A percentile compares a stretch with the other conserved stretches of the same genome.
phyloP scores from a whole-genome alignment of 768 basidiomycete species.

The Rhodotorula taiwanensis region DNA sequence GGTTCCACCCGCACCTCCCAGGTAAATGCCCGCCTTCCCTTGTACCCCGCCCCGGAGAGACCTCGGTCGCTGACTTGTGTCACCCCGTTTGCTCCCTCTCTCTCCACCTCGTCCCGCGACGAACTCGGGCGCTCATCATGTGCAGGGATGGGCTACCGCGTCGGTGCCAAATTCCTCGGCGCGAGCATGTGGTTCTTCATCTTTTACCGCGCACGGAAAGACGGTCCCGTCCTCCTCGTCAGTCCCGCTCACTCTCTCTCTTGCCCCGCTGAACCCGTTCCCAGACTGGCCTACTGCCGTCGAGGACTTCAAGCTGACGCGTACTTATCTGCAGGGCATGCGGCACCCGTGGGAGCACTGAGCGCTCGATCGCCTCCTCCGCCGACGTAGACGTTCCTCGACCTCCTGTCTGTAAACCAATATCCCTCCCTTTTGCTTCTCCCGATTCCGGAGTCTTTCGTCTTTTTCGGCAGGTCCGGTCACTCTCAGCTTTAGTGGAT shows the following conservation, averaged over 20 bases:
- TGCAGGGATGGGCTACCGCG: slow-evolving; percentile 30
- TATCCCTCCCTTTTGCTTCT: too few species aligned
- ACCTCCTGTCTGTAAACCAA: too few species aligned
- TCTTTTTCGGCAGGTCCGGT: too few species aligned
- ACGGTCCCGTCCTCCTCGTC: slow-evolving; percentile 36
- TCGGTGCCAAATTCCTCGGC: slow-evolving; percentile 36
- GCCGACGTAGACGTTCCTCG: too few species aligned
- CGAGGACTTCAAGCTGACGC: neutral
- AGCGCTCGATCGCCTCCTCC: too few species aligned
- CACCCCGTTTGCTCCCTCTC: neutral
- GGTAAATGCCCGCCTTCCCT: too few species aligned
- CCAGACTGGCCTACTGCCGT: neutral
- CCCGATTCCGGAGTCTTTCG: too few species aligned
- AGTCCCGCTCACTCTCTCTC: neutral
- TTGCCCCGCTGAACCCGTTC: neutral
- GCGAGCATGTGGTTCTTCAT: slow-evolving; percentile 39
- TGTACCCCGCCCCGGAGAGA: too few species aligned
- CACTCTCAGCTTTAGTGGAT: too few species aligned
- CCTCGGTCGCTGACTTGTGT: neutral
- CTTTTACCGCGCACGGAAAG: slow-evolving; percentile 33
- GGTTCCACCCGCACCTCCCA: slow-evolving; percentile 32
- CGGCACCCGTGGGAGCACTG: slow-evolving; percentile 37
- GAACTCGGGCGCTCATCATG: neutral
- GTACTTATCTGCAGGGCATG: slow-evolving; percentile 6
- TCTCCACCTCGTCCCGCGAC: neutral